phyloP scores from a whole-genome alignment of 345 rosid genomes.

The Camelina laxa region DNA sequence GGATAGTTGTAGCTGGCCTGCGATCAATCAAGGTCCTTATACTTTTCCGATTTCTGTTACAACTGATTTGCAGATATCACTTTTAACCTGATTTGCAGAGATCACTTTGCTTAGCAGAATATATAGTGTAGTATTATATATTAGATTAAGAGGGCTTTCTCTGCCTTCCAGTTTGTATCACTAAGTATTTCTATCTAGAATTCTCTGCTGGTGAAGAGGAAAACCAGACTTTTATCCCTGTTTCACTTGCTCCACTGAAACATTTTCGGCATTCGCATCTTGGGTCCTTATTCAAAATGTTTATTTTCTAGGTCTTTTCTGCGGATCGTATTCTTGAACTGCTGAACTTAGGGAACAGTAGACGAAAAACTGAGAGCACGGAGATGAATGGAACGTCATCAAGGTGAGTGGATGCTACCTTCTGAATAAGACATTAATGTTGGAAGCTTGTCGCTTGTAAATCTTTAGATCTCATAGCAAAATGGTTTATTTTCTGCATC shows the following conservation, averaged over 20 bases:
- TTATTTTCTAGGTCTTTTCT: slow-evolving; percentile 69
- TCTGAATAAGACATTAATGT: background rate
- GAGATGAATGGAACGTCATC: slow-evolving; percentile 94
- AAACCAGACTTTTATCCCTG: background rate
- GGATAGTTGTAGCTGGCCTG: slow-evolving; percentile 87
- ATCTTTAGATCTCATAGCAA: slow-evolving; percentile 10
- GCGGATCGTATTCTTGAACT: slow-evolving; percentile 93
- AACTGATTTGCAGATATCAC: background rate
- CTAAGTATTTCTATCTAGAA: background rate
- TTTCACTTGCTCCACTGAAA: background rate
- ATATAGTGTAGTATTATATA: background rate
- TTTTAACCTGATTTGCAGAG: background rate
- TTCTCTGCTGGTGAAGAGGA: slow-evolving; percentile 1
- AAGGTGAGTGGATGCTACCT: slow-evolving; percentile 53
- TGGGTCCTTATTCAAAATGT: slow-evolving; percentile 15
- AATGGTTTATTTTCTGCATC: background rate
- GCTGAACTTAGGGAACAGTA: slow-evolving; percentile 85
- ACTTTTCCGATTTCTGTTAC: slow-evolving; percentile 10
- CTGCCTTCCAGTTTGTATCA: background rate
- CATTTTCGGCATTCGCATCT: background rate
- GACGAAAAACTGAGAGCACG: slow-evolving; percentile 93
- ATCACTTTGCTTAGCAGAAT: background rate
- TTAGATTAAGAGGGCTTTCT: background rate
- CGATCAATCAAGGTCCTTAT: slow-evolving; percentile 78
- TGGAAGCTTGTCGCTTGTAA: slow-evolving; percentile 7